Conservation (phyloP, 2,329 filamentous ascomycete genomes). For the Leptosphaerulina australis region DNA sequence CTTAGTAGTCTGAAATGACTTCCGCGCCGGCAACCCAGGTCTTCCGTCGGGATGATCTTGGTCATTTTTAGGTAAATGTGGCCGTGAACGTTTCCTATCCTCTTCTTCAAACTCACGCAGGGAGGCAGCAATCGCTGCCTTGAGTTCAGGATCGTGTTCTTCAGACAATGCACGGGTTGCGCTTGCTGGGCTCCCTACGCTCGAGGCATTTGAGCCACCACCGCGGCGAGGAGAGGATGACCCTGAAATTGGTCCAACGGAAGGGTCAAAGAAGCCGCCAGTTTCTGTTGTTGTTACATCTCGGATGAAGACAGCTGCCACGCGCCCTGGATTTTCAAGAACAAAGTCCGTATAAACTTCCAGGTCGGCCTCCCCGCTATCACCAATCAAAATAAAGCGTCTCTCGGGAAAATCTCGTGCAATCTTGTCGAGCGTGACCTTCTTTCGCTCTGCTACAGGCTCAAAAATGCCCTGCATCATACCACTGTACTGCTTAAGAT, state of each 20-base stretch:
- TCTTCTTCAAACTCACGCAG: slow-evolving; percentile 54
- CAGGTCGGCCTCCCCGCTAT: slow-evolving; percentile 94
- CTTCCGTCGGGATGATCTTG: slow-evolving; percentile 43
- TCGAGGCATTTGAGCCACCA: slow-evolving; percentile 18
- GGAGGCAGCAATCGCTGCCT: slow-evolving; percentile 56
- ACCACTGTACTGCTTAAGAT: slow-evolving; percentile 93
- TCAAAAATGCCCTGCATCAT: slow-evolving; percentile 99
- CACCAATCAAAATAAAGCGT: slow-evolving; percentile 88
- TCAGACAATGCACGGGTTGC: slow-evolving; percentile 33
- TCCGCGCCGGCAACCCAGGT: slow-evolving; percentile 48
- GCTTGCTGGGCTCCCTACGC: slow-evolving; percentile 16
- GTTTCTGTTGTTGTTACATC: slow-evolving; percentile 90
- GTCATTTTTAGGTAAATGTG: slow-evolving; percentile 43
- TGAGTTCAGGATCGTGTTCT: slow-evolving; percentile 56
- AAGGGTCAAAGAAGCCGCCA: slow-evolving; percentile 78
- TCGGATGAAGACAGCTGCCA: slow-evolving; percentile 89
- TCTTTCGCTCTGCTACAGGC: slow-evolving; percentile 93
- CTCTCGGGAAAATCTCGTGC: slow-evolving; percentile 87
- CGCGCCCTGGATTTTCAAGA: slow-evolving; percentile 77
- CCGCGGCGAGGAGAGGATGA: slow-evolving; percentile 30
- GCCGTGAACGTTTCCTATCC: slow-evolving; percentile 40
- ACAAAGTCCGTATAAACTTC: slow-evolving; percentile 98
- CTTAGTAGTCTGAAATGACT: slow-evolving; percentile 29
- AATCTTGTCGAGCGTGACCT: slow-evolving; percentile 82
- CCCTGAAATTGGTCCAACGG: slow-evolving; percentile 49